Conservation (phyloP, 1,139 yeast genomes). For the Sugiyamaella neomexicana region DNA sequence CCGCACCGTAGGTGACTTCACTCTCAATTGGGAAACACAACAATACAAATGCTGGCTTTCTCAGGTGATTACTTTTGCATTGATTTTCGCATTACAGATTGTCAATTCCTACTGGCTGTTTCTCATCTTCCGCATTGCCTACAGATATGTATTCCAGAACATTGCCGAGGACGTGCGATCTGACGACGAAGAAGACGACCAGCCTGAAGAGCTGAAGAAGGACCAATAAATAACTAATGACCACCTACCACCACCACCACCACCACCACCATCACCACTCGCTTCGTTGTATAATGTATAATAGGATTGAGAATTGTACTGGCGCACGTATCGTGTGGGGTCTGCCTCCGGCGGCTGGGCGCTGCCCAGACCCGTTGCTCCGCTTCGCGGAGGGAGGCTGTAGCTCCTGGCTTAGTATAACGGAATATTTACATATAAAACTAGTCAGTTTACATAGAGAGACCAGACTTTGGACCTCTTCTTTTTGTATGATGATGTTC, state of each 20-base stretch:
- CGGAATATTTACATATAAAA: slow-evolving; percentile 10
- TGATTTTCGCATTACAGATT: slow-evolving; percentile 76
- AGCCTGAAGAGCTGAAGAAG: slow-evolving; percentile 30
- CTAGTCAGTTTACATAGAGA: background rate
- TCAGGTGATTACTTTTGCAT: slow-evolving; percentile 78
- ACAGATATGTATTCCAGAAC: slow-evolving; percentile 59
- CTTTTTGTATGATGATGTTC: background rate
- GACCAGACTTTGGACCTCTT: slow-evolving; percentile 14
- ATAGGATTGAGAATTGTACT: no score
- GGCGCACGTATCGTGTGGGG: no score
- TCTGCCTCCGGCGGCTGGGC: no score
- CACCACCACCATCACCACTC: no score
- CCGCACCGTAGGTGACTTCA: slow-evolving; percentile 76
- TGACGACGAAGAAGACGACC: slow-evolving; percentile 64
- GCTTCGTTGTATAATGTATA: no score
- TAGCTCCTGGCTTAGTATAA: no score
- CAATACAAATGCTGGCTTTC: slow-evolving; percentile 97
- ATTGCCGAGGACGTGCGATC: slow-evolving; percentile 82
- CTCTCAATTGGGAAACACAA: slow-evolving; percentile 83
- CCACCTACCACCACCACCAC: no score
- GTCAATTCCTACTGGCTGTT: slow-evolving; percentile 87
- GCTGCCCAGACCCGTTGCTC: background rate
- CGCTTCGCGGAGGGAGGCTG: no score
- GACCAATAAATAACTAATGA: slow-evolving; percentile 14
- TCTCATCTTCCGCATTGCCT: slow-evolving; percentile 74